Evolutionary conservation across 2,329 filamentous ascomycete species (phyloP).

Genomic region (Sporothrix phasma): DNA sequence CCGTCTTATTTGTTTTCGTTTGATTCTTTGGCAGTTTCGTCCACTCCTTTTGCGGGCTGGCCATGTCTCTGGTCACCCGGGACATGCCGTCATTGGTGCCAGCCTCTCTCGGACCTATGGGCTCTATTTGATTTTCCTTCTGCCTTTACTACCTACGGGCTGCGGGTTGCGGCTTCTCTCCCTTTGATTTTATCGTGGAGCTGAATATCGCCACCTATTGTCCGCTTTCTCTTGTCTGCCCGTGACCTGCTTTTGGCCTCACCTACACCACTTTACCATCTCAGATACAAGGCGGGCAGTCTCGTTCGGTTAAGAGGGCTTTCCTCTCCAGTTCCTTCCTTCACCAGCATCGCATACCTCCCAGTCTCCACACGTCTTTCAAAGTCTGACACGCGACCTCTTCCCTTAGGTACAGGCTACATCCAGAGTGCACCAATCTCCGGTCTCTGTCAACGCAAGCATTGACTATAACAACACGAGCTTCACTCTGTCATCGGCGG

Average conservation of each 20-base stretch:
- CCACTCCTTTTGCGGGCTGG: neutral
- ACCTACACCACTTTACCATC: neutral
- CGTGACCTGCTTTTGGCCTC: neutral
- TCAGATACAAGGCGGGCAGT: neutral
- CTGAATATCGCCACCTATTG: neutral
- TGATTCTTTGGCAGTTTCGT: neutral
- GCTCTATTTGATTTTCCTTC: neutral
- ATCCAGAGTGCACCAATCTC: neutral
- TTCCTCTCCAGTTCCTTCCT: neutral
- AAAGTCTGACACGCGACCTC: neutral
- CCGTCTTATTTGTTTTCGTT: neutral
- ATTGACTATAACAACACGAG: neutral
- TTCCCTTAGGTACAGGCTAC: neutral
- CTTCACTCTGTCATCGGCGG: neutral
- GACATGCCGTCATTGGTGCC: neutral
- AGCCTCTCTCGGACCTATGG: neutral
- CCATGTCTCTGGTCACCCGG: neutral
- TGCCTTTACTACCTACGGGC: neutral
- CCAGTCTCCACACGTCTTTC: neutral
- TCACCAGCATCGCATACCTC: neutral
- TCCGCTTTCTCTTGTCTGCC: neutral
- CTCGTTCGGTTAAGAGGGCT: neutral
- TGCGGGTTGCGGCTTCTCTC: constrained; percentile 1
- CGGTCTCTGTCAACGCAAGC: neutral
- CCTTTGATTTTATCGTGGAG: neutral